Conservation (phyloP, 2,329 filamentous ascomycete genomes). For the Tolypocladium guangdongense region DNA sequence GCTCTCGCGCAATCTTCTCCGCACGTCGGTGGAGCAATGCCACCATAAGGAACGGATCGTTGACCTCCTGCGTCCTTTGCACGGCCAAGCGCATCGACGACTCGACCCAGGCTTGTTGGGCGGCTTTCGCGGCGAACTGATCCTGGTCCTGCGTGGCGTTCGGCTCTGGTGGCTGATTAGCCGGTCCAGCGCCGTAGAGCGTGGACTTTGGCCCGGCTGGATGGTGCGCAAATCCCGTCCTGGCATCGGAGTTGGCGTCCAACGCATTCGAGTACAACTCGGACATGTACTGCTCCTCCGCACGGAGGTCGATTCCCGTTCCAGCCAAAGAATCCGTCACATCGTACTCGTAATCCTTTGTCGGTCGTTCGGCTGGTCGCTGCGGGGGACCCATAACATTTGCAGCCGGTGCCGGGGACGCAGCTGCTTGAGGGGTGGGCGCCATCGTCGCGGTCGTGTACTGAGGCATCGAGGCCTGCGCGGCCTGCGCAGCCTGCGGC, state of each 20-base stretch:
- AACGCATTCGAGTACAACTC: conserved; percentile 48
- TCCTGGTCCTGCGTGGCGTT: conserved; percentile 41
- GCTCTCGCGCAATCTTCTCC: conserved; percentile 46
- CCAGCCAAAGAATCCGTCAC: conserved; percentile 74
- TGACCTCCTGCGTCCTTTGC: conserved; percentile 56
- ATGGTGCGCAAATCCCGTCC: conserved; percentile 40
- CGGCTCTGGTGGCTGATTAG: conserved; percentile 48
- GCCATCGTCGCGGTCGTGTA: conserved; percentile 19
- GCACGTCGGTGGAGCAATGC: conserved; percentile 48
- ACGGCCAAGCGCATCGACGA: conserved; percentile 52
- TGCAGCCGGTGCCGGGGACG: conserved; percentile 14
- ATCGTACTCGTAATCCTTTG: conserved; percentile 57
- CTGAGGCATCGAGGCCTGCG: conserved; percentile 10
- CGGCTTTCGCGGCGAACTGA: conserved; percentile 53
- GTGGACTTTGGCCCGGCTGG: conserved; percentile 42
- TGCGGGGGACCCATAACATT: conserved; percentile 46
- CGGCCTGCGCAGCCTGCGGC: conserved; percentile 20
- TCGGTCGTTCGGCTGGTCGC: conserved; percentile 49
- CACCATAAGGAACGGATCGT: conserved; percentile 61
- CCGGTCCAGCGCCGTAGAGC: conserved; percentile 55
- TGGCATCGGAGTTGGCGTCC: conserved; percentile 32
- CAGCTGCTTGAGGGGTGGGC: conserved; percentile 12
- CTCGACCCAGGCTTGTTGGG: conserved; percentile 54
- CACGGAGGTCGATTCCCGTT: conserved; percentile 76
- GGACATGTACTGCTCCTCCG: conserved; percentile 74